A percentile compares a stretch with the other conserved stretches of the same genome.
phyloP scores from a whole-genome alignment of 2,329 filamentous ascomycete species.

The Monascus ruber region DNA sequence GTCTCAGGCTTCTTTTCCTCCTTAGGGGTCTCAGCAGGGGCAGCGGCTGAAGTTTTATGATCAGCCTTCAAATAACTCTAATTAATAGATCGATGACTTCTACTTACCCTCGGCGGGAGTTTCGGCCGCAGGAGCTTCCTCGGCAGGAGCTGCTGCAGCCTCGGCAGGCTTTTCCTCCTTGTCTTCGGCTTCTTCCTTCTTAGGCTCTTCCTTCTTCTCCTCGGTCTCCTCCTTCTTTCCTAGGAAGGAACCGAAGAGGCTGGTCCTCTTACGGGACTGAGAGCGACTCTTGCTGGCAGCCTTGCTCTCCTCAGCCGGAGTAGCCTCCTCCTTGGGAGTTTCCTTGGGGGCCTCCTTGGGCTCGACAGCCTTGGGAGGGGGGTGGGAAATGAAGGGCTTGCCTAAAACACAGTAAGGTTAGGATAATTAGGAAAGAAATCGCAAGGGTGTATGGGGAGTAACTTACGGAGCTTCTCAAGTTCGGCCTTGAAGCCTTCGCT shows the following conservation, averaged over 20 bases:
- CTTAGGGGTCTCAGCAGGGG: conserved; percentile 21
- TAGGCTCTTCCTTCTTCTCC: conserved; percentile 34
- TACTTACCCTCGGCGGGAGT: conserved; percentile 20
- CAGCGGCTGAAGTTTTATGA: conserved; percentile 28
- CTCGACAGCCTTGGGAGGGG: conserved; percentile 3
- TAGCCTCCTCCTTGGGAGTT: conserved; percentile 30
- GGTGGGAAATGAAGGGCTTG: conserved; percentile 28
- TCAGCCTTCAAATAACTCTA: background rate
- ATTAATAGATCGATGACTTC: background rate
- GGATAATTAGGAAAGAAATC: background rate
- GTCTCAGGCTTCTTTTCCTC: background rate
- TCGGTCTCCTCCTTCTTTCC: conserved; percentile 49
- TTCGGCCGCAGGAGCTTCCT: conserved; percentile 21
- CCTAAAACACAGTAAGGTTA: conserved; percentile 16
- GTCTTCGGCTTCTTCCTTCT: conserved; percentile 19
- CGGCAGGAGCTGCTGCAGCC: conserved; percentile 26
- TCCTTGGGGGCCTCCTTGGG: conserved; percentile 16
- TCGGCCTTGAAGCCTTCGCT: conserved; percentile 83
- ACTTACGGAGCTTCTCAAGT: conserved; percentile 58
- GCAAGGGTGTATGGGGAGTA: background rate
- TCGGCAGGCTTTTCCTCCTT: conserved; percentile 21
- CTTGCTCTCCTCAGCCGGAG: conserved; percentile 38
- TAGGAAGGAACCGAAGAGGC: conserved; percentile 33
- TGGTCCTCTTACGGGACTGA: conserved; percentile 47
- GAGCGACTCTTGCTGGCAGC: conserved; percentile 49